A percentile compares a stretch with the other conserved stretches of the same genome.
phyloP scores from a whole-genome alignment of 805 yeast genomes.

The Kodamaea fukazawae region DNA sequence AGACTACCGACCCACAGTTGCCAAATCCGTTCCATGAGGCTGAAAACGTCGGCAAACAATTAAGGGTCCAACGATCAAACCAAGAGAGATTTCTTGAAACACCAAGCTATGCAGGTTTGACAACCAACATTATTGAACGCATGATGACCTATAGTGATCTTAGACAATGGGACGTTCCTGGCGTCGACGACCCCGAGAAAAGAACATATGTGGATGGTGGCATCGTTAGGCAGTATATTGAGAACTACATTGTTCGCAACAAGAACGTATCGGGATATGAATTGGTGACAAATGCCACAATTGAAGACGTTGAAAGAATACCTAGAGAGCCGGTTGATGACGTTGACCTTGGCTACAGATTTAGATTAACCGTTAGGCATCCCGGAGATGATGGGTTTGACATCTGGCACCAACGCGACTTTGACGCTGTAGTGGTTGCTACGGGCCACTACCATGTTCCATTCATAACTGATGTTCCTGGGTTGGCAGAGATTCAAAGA shows the following conservation, averaged over 20 bases:
- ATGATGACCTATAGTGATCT: conserved; percentile 46
- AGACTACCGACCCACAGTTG: conserved; percentile 28
- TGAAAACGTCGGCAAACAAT: background rate
- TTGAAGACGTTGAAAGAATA: conserved; percentile 35
- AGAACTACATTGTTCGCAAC: conserved; percentile 24
- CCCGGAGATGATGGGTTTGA: conserved; percentile 22
- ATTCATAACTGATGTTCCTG: conserved; percentile 42
- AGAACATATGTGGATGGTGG: conserved; percentile 26
- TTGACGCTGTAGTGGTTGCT: conserved; percentile 44
- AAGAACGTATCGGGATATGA: conserved; percentile 17
- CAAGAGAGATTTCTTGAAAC: conserved; percentile 33
- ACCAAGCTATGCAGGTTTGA: conserved; percentile 25
- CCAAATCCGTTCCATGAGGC: conserved; percentile 22
- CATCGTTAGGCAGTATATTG: conserved; percentile 28
- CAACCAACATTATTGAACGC: conserved; percentile 43
- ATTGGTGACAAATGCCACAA: conserved; percentile 31
- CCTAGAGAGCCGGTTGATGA: conserved; percentile 3
- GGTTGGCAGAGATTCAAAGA: conserved; percentile 34
- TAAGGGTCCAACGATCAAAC: conserved; percentile 10
- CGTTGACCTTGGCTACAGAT: conserved; percentile 16
- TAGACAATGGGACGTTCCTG: conserved; percentile 32
- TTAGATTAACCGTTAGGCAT: conserved; percentile 30
- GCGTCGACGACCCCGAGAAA: conserved; percentile 17
- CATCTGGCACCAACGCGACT: conserved; percentile 36
- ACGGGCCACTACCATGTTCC: conserved; percentile 51